Conservation (phyloP, 2,329 filamentous ascomycete species). For the Fusarium praegraminearum region DNA sequence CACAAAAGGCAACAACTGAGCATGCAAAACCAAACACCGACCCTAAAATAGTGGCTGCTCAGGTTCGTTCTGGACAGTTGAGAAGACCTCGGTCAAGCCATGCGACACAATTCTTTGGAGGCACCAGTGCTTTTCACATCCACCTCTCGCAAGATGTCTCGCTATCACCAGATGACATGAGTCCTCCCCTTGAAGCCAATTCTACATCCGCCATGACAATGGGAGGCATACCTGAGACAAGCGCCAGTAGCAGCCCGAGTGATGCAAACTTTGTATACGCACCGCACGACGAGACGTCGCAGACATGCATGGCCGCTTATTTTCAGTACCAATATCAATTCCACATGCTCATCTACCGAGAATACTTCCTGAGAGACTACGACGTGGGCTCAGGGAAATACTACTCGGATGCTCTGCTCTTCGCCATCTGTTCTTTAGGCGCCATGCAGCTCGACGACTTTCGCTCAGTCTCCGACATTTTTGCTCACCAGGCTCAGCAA, state of each 20-base stretch:
- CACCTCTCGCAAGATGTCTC: conserved; percentile 50
- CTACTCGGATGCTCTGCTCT: conserved; percentile 63
- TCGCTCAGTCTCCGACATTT: conserved; percentile 56
- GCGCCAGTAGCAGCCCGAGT: conserved; percentile 35
- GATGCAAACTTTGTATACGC: conserved; percentile 52
- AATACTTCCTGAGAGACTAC: conserved; percentile 64
- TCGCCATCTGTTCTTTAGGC: conserved; percentile 62
- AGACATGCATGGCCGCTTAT: conserved; percentile 60
- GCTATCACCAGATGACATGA: conserved; percentile 28
- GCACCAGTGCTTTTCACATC: conserved; percentile 61
- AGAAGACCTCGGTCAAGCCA: conserved; percentile 57
- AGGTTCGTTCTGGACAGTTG: conserved; percentile 52
- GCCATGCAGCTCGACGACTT: conserved; percentile 60
- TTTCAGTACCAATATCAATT: conserved; percentile 63
- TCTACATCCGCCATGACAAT: conserved; percentile 23
- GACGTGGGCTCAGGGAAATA: conserved; percentile 60
- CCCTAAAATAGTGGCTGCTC: conserved; percentile 50
- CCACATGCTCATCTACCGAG: conserved; percentile 63
- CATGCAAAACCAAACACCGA: conserved; percentile 45
- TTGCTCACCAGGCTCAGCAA: conserved; percentile 59
- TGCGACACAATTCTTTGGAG: conserved; percentile 61
- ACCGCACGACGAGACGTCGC: conserved; percentile 60
- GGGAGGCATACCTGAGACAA: conserved; percentile 18
- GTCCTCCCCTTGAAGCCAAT: conserved; percentile 27
- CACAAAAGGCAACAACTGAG: conserved; percentile 33